Percentiles rank a stretch among this genome's conserved stretches.
phyloP scores from a whole-genome alignment of 2,329 filamentous ascomycete genomes.

The Fusarium oligoseptatum region DNA sequence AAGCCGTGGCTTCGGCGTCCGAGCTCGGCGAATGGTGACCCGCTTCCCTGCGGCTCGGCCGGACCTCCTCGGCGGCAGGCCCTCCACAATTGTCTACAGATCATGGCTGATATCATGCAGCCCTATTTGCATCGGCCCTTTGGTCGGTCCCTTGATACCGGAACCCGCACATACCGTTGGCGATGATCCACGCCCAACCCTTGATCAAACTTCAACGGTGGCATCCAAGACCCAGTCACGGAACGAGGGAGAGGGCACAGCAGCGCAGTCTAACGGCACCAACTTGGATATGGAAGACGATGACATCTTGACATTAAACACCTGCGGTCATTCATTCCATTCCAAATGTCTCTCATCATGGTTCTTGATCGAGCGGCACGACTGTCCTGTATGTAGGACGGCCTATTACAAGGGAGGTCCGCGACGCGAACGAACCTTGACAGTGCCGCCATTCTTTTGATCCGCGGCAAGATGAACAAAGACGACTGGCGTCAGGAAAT shows the following conservation, averaged over 20 bases:
- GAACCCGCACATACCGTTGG: constrained; percentile 40
- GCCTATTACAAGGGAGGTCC: constrained; percentile 47
- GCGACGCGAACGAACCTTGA: constrained; percentile 25
- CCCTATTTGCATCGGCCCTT: constrained; percentile 52
- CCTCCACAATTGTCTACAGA: constrained; percentile 4
- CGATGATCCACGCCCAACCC: constrained; percentile 25
- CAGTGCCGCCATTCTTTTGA: constrained; percentile 41
- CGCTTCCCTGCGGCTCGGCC: constrained; percentile 23
- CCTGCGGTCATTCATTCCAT: constrained; percentile 57
- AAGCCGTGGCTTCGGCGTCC: constrained; percentile 28
- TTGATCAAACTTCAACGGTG: constrained; percentile 33
- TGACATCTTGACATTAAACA: constrained; percentile 54
- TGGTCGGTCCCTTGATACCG: constrained; percentile 48
- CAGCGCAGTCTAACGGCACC: background rate
- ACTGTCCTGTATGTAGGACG: constrained; percentile 56
- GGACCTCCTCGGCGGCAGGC: constrained; percentile 2
- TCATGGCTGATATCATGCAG: constrained; percentile 32
- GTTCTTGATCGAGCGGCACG: constrained; percentile 53
- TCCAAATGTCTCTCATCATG: constrained; percentile 55
- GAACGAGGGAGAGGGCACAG: background rate
- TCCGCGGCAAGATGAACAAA: background rate
- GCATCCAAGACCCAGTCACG: constrained; percentile 12
- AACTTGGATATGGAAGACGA: constrained; percentile 32
- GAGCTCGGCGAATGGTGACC: constrained; percentile 45
- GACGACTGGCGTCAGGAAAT: background rate